A percentile compares a stretch with the other conserved stretches of the same genome.
Evolutionary conservation across 2,329 filamentous ascomycete genomes (phyloP).

Genomic region (Epicoccum nigrum): DNA sequence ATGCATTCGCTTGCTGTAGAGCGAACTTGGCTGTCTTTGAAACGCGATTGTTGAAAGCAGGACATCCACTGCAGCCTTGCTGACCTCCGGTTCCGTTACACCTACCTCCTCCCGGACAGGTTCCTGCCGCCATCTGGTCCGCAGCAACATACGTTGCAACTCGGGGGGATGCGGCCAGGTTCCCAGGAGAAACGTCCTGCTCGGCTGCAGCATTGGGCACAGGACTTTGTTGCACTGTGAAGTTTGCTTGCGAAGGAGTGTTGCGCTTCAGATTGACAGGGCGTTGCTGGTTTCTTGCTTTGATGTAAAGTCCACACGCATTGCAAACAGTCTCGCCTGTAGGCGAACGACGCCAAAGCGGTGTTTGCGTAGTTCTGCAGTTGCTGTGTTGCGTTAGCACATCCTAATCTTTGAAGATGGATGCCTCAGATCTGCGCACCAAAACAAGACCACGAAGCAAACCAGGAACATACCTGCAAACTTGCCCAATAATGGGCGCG

Average conservation of each 20-base stretch:
- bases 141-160: slow-evolving; percentile 76
- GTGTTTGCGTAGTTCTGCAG: slow-evolving; percentile 91
- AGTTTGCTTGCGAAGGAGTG: slow-evolving; percentile 49
- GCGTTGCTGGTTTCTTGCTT: slow-evolving; percentile 87
- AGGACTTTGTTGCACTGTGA: slow-evolving; percentile 49
- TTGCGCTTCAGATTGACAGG: slow-evolving; percentile 89
- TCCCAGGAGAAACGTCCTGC: slow-evolving; percentile 49
- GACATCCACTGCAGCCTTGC: slow-evolving; percentile 92
- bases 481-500: slow-evolving; percentile 62
- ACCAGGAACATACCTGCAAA: slow-evolving; percentile 69
- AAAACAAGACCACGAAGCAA: background rate
- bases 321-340: slow-evolving; percentile 96
- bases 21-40: slow-evolving; percentile 82
- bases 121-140: slow-evolving; percentile 77
- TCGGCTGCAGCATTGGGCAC: slow-evolving; percentile 45
- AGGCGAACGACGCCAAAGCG: slow-evolving; percentile 91
- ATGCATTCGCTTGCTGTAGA: slow-evolving; percentile 53
- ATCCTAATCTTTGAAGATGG: slow-evolving; percentile 6
- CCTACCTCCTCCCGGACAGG: slow-evolving; percentile 90
- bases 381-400: slow-evolving; percentile 66
- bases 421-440: background rate
- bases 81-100: slow-evolving; percentile 97
- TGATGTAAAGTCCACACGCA: slow-evolving; percentile 92
- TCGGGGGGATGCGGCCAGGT: slow-evolving; percentile 46
- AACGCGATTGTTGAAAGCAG: slow-evolving; percentile 95